Base-by-base conservation (phyloP, 176 grass and related monocot species). In the Hsuehochloa calcarea region DNA sequence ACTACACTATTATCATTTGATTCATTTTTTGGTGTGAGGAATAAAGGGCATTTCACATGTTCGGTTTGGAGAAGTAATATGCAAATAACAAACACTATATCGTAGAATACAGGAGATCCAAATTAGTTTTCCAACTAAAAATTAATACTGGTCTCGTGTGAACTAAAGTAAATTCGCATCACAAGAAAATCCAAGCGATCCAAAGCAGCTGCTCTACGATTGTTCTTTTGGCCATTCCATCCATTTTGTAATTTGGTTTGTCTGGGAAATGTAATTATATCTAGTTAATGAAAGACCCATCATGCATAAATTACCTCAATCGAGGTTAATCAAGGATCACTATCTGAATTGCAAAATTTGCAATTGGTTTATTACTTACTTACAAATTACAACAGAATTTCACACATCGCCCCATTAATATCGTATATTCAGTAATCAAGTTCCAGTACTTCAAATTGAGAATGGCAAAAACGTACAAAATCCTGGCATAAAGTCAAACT, bases 11-110 rank as follows among this genome's bases (percentile, higher is more conserved):
- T 50, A 84, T 80, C 50, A 80, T 87, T 80, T 23, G 51, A 91
- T 80, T 87, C 61, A 75, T 75, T 91, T 85, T 87, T 87, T 91
- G 25, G 80, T 84, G 35, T 75, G 51, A 75, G 23, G 19, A 90
- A 80, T 84, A 62, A 70, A 80, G 43, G 17, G 51, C 19, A 71
- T 75, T 59, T 29, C 43, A 69, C 11, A 58, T 29, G 45, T 61
- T 77, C 26, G 0, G 64, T 86, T 78, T 90, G 45, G 78, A 72
- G 22, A 82, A 65, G 65, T 65, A 26, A 70, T 78, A 91, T 74
- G 80, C 23, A 56, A 83, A 65, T 23, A 78, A 72, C 20, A 75
- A 60, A 66, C 59, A 74, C 8, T 89, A 35, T 10, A 79, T 41
- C 1, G 17, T 72, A 67, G 74, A 83, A 78, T 23, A 56, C 34